phyloP scores from a whole-genome alignment of 192 early-diverging fungal genomes.

The Backusella mclennaniae region DNA sequence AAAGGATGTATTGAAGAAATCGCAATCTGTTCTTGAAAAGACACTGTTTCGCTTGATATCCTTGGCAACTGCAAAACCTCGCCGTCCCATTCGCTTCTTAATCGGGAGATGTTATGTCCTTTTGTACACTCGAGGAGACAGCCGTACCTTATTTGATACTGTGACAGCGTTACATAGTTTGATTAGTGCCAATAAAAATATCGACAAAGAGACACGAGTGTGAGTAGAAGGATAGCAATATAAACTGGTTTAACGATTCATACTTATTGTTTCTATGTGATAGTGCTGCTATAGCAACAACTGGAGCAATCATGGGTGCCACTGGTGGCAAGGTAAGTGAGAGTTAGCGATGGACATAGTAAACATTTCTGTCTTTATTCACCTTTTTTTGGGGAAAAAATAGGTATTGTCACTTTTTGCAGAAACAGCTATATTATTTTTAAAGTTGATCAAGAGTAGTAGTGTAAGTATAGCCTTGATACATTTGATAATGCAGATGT shows the following conservation, averaged over 20 bases:
- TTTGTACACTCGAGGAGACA: constrained; percentile 75
- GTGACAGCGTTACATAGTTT: constrained; percentile 61
- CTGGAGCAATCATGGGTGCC: constrained; percentile 77
- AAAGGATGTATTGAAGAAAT: constrained; percentile 57
- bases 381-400: background rate
- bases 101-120: constrained; percentile 68
- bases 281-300: constrained; percentile 74
- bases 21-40: constrained; percentile 74
- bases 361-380: background rate
- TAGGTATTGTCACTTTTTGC: constrained; percentile 67
- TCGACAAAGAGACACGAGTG: constrained; percentile 64
- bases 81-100: constrained; percentile 65
- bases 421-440: constrained; percentile 58
- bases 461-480: constrained; percentile 51
- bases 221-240: constrained; percentile 35
- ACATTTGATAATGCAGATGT: background rate
- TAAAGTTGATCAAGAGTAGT: constrained; percentile 65
- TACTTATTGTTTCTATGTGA: background rate
- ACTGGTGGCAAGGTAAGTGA: constrained; percentile 64
- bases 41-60: constrained; percentile 70
- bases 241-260: background rate
- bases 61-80: constrained; percentile 57
- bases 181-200: constrained; percentile 54
- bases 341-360: background rate
- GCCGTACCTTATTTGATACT: constrained; percentile 76